Evolutionary conservation across 441 rosid genomes (phyloP).

Genomic region (Euphorbia celastroides): DNA sequence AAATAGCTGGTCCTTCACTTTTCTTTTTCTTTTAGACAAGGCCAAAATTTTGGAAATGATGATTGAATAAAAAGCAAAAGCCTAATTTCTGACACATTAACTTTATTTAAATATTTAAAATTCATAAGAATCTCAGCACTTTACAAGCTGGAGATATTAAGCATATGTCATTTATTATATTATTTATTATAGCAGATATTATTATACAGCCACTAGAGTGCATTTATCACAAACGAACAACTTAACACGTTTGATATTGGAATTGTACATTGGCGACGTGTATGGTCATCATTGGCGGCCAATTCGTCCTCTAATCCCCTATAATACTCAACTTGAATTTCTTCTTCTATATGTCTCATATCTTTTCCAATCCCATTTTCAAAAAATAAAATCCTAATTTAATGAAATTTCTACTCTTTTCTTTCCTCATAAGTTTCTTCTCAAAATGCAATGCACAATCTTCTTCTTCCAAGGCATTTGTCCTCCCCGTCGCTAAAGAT

Average conservation of each 20-base stretch:
- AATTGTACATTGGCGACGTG: no score
- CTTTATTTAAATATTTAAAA: no score
- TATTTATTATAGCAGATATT: no score
- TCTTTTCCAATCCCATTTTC: not conserved
- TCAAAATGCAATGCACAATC: conserved; percentile 1
- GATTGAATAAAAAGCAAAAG: no score
- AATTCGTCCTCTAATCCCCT: not conserved
- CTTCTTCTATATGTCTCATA: not conserved
- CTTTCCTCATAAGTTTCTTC: not conserved
- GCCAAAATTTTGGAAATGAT: no score
- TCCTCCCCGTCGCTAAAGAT: conserved; percentile 13
- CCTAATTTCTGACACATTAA: no score
- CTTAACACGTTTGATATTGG: not conserved
- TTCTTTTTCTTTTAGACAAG: no score
- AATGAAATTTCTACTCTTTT: not conserved
- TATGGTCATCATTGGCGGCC: not conserved
- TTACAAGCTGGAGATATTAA: no score
- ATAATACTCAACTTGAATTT: not conserved
- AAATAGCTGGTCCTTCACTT: no score
- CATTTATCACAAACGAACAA: not conserved
- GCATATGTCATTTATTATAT: no score
- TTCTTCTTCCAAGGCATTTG: conserved; percentile 8
- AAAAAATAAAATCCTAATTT: conserved; percentile 4
- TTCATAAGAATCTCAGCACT: no score
- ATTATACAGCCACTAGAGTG: no score